Conservation (phyloP, 441 rosid genomes). For the Populus trichocarpa region DNA sequence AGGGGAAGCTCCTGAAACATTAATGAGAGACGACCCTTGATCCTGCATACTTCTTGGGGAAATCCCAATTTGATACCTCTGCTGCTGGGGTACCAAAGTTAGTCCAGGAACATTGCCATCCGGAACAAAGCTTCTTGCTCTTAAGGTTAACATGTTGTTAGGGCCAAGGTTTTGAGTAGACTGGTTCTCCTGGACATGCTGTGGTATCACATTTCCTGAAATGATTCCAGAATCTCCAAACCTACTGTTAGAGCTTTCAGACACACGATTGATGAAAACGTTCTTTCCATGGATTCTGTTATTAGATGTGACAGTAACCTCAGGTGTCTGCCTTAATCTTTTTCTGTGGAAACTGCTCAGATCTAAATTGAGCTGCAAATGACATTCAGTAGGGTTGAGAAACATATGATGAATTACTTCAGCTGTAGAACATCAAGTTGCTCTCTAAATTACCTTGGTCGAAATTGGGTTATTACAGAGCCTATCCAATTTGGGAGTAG, state of each 20-base stretch:
- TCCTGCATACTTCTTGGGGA: slow-evolving; percentile 59
- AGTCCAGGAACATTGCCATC: slow-evolving; percentile 52
- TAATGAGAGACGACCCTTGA: slow-evolving; percentile 48
- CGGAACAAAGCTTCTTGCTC: slow-evolving; percentile 50
- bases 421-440: slow-evolving; percentile 3
- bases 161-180: slow-evolving; percentile 52
- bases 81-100: slow-evolving; percentile 53
- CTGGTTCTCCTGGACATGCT: slow-evolving; percentile 51
- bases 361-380: slow-evolving; percentile 70
- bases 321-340: slow-evolving; percentile 69
- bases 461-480: slow-evolving; percentile 54
- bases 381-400: slow-evolving; percentile 22
- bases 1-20: slow-evolving; percentile 52
- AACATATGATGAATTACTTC: slow-evolving; percentile 13
- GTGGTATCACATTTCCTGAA: slow-evolving; percentile 52
- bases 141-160: slow-evolving; percentile 38
- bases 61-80: slow-evolving; percentile 49
- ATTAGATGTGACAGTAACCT: slow-evolving; percentile 55
- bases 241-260: slow-evolving; percentile 60
- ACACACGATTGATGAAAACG: slow-evolving; percentile 66
- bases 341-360: slow-evolving; percentile 58
- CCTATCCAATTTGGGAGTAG: slow-evolving; percentile 83
- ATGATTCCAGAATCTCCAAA: slow-evolving; percentile 44
- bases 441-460: slow-evolving; percentile 42
- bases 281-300: slow-evolving; percentile 76